phyloP scores from a whole-genome alignment of 2,329 filamentous ascomycete species.

The Diaporthe sp. region DNA sequence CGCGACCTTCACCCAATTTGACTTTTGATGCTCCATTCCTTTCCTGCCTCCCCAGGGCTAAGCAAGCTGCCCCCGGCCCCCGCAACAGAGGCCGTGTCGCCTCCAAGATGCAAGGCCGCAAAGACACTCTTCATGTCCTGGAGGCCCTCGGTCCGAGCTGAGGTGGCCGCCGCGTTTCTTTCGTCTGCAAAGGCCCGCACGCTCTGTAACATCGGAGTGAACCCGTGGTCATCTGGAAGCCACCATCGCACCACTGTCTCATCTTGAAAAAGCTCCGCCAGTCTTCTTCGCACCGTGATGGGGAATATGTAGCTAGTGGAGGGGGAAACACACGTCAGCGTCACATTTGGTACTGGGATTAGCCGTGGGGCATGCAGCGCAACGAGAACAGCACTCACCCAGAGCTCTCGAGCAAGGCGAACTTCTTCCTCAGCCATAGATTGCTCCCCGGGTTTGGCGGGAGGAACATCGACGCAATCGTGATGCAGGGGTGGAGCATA shows the following conservation, averaged over 20 bases:
- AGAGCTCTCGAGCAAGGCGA: constrained; percentile 81
- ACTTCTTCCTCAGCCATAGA: constrained; percentile 84
- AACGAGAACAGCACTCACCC: constrained; percentile 72
- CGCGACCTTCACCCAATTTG: not conserved
- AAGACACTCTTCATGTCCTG: constrained; percentile 84
- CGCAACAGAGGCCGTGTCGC: constrained; percentile 14
- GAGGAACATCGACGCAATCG: constrained; percentile 84
- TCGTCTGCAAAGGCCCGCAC: constrained; percentile 88
- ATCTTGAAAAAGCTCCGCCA: constrained; percentile 82
- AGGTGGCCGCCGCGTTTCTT: constrained; percentile 73
- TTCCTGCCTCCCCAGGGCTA: not conserved
- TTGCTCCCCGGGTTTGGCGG: constrained; percentile 79
- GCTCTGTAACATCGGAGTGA: constrained; percentile 79
- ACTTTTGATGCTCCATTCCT: not conserved
- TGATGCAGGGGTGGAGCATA: constrained; percentile 81
- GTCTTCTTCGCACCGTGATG: constrained; percentile 77
- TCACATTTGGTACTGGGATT: not conserved
- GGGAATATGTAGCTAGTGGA: constrained; percentile 84
- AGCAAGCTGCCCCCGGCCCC: constrained; percentile 1
- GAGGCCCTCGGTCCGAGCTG: constrained; percentile 74
- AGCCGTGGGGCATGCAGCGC: constrained; percentile 7
- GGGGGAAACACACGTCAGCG: constrained; percentile 25
- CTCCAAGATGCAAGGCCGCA: constrained; percentile 68
- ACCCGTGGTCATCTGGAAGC: constrained; percentile 86
- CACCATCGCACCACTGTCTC: constrained; percentile 85